These are phyloP conservation scores for Globisporangium viniferum DNA, from an alignment of 352 stramenopile species.

Conservation along the genomic window DNA sequence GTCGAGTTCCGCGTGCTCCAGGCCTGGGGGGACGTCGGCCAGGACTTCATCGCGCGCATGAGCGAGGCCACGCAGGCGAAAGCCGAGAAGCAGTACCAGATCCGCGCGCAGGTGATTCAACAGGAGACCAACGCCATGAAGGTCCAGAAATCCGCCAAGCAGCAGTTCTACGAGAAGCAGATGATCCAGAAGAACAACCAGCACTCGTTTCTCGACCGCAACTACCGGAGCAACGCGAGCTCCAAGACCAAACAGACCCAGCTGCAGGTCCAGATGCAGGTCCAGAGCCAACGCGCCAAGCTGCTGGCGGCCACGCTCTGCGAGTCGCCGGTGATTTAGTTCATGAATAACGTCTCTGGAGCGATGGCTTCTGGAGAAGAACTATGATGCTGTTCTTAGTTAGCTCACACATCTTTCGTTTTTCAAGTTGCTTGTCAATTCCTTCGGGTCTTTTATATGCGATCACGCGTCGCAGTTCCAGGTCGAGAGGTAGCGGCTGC, in stretches of 20 bases:
- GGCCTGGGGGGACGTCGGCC: conserved; percentile 71
- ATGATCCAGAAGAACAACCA: conserved; percentile 49
- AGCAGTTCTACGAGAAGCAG: conserved; percentile 69
- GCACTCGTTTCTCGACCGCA: conserved; percentile 60
- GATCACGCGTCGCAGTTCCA: conserved; percentile 18
- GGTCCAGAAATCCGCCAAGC: conserved; percentile 47
- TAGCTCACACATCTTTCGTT: background rate
- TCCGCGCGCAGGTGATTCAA: conserved; percentile 39
- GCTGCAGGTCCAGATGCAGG: conserved; percentile 25
- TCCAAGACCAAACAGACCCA: conserved; percentile 64
- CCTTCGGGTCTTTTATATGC: background rate
- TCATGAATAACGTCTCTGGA: background rate
- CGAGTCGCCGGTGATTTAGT: conserved; percentile 11
- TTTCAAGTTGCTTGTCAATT: background rate
- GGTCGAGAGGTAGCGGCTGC: conserved; percentile 4
- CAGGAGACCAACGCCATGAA: conserved; percentile 31
- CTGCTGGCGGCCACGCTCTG: conserved; percentile 3
- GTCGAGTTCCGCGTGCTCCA: conserved; percentile 70
- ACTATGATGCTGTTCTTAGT: too few relatives aligned
- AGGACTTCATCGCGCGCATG: conserved; percentile 64
- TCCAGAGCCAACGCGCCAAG: conserved; percentile 34
- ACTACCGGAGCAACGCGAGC: conserved; percentile 44
- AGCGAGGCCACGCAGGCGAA: conserved; percentile 35
- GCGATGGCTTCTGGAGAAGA: too few relatives aligned
- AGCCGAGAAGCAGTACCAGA: conserved; percentile 46